These are phyloP conservation scores for Pythium periplocum DNA, from an alignment of 352 stramenopile species.

Conservation along the genomic window DNA sequence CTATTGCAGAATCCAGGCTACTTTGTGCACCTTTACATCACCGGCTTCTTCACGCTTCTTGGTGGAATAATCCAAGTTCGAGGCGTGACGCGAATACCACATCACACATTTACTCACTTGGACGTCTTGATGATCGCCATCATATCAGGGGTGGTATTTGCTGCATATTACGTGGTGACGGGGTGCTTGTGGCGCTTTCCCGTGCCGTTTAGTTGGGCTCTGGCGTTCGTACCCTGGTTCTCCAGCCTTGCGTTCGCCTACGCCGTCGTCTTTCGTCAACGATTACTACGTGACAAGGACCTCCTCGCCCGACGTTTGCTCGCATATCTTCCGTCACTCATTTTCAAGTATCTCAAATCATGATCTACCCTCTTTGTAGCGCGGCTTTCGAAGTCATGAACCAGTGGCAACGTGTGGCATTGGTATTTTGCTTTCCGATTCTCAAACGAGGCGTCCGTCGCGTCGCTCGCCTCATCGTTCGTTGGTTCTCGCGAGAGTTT, in stretches of 20 bases:
- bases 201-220: background rate
- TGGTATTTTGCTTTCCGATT: background rate
- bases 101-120: no score
- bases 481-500: slow-evolving; percentile 9
- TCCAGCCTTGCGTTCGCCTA: background rate
- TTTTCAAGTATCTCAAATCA: no score
- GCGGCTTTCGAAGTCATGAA: slow-evolving; percentile 1
- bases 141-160: background rate
- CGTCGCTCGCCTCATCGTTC: slow-evolving; percentile 1
- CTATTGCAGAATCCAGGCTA: no score
- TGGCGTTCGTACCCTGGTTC: background rate
- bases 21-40: no score
- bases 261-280: background rate
- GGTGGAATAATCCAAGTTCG: no score
- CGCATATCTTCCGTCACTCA: background rate
- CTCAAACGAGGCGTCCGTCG: background rate
- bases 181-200: slow-evolving; percentile 1
- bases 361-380: background rate
- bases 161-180: background rate
- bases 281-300: background rate
- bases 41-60: no score
- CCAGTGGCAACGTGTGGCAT: background rate
- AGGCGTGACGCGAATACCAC: no score
- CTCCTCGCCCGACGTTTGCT: background rate
- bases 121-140: no score